Percentiles rank a stretch among this genome's conserved stretches.
phyloP scores from a whole-genome alignment of 2,329 filamentous ascomycete species.

The Didymella pinodella region DNA sequence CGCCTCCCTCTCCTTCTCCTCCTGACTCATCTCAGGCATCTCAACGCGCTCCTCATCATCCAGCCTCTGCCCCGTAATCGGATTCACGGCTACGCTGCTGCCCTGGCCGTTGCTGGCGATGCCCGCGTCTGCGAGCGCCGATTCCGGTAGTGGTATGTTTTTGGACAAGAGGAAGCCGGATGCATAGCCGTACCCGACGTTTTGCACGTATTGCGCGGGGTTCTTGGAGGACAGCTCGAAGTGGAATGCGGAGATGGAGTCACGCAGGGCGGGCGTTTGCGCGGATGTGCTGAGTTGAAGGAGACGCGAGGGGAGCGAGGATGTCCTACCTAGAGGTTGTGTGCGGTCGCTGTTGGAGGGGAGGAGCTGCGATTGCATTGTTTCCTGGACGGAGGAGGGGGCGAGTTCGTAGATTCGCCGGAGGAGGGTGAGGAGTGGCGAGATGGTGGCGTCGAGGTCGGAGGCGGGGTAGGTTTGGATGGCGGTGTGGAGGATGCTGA shows the following conservation, averaged over 20 bases:
- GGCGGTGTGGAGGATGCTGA: conserved; percentile 73
- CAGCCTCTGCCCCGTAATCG: conserved; percentile 84
- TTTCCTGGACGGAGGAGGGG: conserved; percentile 66
- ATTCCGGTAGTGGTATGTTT: conserved; percentile 78
- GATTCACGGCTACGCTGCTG: conserved; percentile 67
- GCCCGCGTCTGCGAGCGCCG: conserved; percentile 60
- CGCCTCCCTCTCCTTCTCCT: conserved; percentile 91
- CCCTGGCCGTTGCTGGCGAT: conserved; percentile 30
- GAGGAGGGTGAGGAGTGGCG: conserved; percentile 78
- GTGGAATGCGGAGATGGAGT: conserved; percentile 78
- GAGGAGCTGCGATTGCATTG: conserved; percentile 73
- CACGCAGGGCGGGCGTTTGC: conserved; percentile 73
- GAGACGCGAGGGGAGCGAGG: conserved; percentile 77
- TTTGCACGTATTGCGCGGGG: conserved; percentile 80
- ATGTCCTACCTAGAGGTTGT: conserved; percentile 76
- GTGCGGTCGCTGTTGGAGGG: conserved; percentile 80
- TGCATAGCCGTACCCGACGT: conserved; percentile 94
- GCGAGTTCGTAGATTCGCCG: conserved; percentile 75
- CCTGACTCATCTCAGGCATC: conserved; percentile 79
- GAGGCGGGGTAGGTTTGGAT: conserved; percentile 69
- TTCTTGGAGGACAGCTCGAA: conserved; percentile 88
- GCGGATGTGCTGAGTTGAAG: conserved; percentile 80
- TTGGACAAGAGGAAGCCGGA: conserved; percentile 88
- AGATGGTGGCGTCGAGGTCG: conserved; percentile 75
- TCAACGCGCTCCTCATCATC: conserved; percentile 70